phyloP scores from a whole-genome alignment of 2,329 filamentous ascomycete genomes.

The Aureobasidium uvarum region DNA sequence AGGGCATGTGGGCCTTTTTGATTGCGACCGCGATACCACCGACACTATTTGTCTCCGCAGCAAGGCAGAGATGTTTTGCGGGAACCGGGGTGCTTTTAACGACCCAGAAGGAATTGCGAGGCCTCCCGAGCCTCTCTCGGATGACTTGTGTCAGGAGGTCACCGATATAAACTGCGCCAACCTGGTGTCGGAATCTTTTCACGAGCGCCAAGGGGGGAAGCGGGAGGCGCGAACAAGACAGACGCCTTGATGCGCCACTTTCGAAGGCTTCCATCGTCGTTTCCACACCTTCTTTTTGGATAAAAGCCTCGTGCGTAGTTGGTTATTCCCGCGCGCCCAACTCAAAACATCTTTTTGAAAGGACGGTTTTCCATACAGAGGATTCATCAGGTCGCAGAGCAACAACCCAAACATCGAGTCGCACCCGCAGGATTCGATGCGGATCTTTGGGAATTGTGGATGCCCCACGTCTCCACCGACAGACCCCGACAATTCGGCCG shows the following conservation, averaged over 20 bases:
- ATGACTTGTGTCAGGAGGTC: conserved; percentile 7
- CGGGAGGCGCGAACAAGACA: conserved; percentile 18
- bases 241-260: conserved; percentile 18
- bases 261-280: background rate
- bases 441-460: background rate
- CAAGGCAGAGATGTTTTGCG: conserved; percentile 12
- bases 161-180: background rate
- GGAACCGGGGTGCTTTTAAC: background rate
- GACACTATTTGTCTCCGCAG: conserved; percentile 23
- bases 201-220: conserved; percentile 7
- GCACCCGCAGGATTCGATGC: background rate
- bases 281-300: conserved; percentile 15
- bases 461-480: conserved; percentile 20
- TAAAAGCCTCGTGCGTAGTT: background rate
- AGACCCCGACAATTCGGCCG: conserved; percentile 21
- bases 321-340: background rate
- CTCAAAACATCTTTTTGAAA: background rate
- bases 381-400: background rate
- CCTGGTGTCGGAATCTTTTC: conserved; percentile 13
- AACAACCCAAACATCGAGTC: background rate
- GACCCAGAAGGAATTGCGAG: conserved; percentile 3
- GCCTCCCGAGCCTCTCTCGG: background rate
- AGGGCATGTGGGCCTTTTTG: background rate
- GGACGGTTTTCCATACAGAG: too few relatives aligned
- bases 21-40: conserved; percentile 26